A percentile compares a stretch with the other conserved stretches of the same genome.
Conservation (phyloP, 306 rosid genomes). For the Neltuma alba region DNA sequence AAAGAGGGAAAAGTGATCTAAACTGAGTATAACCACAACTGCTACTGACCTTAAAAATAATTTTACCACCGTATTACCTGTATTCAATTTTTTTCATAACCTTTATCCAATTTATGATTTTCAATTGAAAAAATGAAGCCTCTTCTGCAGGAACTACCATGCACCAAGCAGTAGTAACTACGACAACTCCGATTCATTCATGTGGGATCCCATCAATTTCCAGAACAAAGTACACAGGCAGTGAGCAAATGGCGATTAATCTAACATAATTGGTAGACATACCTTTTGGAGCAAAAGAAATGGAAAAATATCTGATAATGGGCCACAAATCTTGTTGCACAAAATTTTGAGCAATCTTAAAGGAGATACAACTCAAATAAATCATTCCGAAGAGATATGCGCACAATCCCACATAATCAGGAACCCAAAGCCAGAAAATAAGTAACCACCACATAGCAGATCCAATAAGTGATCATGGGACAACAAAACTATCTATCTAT, state of each 20-base stretch:
- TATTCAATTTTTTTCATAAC: too few relatives aligned
- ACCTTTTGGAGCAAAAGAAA: background rate
- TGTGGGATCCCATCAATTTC: background rate
- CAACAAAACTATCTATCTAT: background rate
- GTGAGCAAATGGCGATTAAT: background rate
- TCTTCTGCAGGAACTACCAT: background rate
- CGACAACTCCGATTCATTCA: background rate
- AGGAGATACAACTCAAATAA: background rate
- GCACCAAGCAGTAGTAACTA: background rate
- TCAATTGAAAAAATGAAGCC: background rate
- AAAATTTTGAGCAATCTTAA: background rate
- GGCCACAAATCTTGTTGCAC: background rate
- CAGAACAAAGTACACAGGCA: background rate
- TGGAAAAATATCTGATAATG: background rate
- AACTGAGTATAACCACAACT: conserved; percentile 18
- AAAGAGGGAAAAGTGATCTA: conserved; percentile 19
- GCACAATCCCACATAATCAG: background rate
- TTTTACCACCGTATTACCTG: background rate
- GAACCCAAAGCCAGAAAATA: background rate
- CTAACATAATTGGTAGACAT: background rate
- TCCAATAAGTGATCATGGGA: background rate
- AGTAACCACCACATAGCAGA: background rate
- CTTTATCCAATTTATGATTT: background rate
- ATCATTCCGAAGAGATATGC: background rate
- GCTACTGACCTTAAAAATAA: conserved; percentile 1